Percentiles rank a stretch among this genome's conserved stretches.
These are phyloP conservation scores for Euphorbia peplus DNA, from an alignment of 345 rosid genomes.

Conservation along the genomic window DNA sequence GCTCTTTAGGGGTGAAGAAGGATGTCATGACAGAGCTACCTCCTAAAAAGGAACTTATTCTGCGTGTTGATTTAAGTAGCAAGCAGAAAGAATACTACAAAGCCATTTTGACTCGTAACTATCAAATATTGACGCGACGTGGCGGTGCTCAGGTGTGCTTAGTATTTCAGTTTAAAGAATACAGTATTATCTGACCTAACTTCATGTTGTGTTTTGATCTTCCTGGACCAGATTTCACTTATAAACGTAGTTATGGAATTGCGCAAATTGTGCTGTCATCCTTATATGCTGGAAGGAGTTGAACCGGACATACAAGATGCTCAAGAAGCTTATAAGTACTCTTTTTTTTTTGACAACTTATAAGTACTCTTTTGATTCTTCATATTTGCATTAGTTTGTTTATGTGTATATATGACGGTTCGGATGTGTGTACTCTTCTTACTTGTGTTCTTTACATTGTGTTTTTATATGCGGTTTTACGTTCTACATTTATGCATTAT, in stretches of 20 bases:
- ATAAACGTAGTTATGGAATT: slow-evolving; percentile 98
- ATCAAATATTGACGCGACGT: slow-evolving; percentile 79
- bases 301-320: slow-evolving; percentile 72
- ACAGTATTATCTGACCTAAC: slow-evolving; percentile 15
- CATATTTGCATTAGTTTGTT: background rate
- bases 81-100: slow-evolving; percentile 97
- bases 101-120: slow-evolving; percentile 93
- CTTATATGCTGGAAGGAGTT: slow-evolving; percentile 94
- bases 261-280: slow-evolving; percentile 99
- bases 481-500: background rate
- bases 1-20: slow-evolving; percentile 87
- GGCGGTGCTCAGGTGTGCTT: slow-evolving; percentile 89
- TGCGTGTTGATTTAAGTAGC: slow-evolving; percentile 89
- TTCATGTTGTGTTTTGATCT: slow-evolving; percentile 21
- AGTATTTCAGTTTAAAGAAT: slow-evolving; percentile 17
- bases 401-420: background rate
- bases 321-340: slow-evolving; percentile 73
- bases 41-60: slow-evolving; percentile 96
- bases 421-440: background rate
- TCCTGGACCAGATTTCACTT: slow-evolving; percentile 70
- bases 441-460: background rate
- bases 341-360: too few species aligned
- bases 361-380: background rate
- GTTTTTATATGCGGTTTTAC: background rate
- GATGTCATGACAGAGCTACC: slow-evolving; percentile 99